Percentiles rank a stretch among this genome's conserved stretches.
Conservation (phyloP, 2,329 filamentous ascomycete genomes). For the Chalara sp. region DNA sequence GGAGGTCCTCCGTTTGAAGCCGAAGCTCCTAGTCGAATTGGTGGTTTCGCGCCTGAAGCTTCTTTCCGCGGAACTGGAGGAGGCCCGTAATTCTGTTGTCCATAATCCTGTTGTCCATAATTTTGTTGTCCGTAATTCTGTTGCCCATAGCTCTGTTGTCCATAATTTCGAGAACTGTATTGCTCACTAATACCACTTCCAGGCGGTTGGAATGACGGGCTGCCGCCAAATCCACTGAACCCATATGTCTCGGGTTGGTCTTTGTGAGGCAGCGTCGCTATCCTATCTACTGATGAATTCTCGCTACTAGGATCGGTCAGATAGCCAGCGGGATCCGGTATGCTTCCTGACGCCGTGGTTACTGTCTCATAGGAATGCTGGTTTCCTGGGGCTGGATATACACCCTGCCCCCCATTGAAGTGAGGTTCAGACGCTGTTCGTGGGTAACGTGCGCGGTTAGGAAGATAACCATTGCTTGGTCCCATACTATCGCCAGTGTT, state of each 20-base stretch:
- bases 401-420: slow-evolving; percentile 19
- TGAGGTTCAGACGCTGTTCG: slow-evolving; percentile 26
- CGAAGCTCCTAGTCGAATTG: slow-evolving; percentile 23
- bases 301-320: slow-evolving; percentile 84
- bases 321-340: slow-evolving; percentile 69
- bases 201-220: slow-evolving; percentile 33
- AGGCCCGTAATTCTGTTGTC: slow-evolving; percentile 5
- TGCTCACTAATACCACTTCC: slow-evolving; percentile 20
- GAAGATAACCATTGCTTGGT: slow-evolving; percentile 12
- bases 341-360: slow-evolving; percentile 66
- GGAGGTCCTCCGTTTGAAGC: slow-evolving; percentile 12
- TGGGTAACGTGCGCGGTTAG: slow-evolving; percentile 26
- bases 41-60: slow-evolving; percentile 12
- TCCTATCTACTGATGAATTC: slow-evolving; percentile 82
- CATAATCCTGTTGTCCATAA: not conserved
- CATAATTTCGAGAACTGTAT: slow-evolving; percentile 12
- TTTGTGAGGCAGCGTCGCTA: slow-evolving; percentile 45
- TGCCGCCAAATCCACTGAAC: slow-evolving; percentile 38
- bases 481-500: slow-evolving; percentile 22
- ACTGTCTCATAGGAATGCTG: slow-evolving; percentile 73
- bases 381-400: slow-evolving; percentile 22
- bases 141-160: slow-evolving; percentile 16
- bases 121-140: slow-evolving; percentile 12
- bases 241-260: slow-evolving; percentile 60
- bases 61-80: slow-evolving; percentile 20